These are phyloP conservation scores for Tetrahymena thermophila DNA, from an alignment of 73 alveolate genomes.

Conservation along the genomic window DNA sequence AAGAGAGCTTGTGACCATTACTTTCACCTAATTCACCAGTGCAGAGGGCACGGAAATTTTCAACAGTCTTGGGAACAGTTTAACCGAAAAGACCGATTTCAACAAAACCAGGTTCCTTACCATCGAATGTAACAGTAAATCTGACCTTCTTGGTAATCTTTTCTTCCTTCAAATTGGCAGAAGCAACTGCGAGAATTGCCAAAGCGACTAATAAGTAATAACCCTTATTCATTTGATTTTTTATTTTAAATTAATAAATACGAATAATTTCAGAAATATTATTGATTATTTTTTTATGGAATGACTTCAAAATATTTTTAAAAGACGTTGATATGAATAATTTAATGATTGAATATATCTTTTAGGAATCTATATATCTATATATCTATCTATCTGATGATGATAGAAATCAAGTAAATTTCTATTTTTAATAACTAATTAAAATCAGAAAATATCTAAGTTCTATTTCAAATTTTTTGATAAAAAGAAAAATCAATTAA, in stretches of 20 bases:
- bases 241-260: background rate
- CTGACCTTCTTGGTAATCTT: conserved; percentile 52
- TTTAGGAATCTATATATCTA: background rate
- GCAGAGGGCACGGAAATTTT: conserved; percentile 82
- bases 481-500: too few relatives aligned
- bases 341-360: background rate
- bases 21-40: conserved; percentile 81
- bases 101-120: conserved; percentile 57
- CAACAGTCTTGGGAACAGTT: conserved; percentile 82
- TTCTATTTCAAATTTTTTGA: background rate
- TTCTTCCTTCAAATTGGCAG: background rate
- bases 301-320: background rate
- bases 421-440: background rate
- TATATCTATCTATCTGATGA: too few relatives aligned
- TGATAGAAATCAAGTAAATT: background rate
- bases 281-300: background rate
- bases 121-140: conserved; percentile 64
- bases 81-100: conserved; percentile 74
- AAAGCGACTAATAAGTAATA: background rate
- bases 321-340: background rate
- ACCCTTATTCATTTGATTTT: background rate
- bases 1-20: conserved; percentile 56
- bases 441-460: background rate
- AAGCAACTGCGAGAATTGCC: background rate
- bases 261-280: background rate